phyloP scores from a whole-genome alignment of 495 filamentous ascomycete genomes.

The Neurospora sp. region DNA sequence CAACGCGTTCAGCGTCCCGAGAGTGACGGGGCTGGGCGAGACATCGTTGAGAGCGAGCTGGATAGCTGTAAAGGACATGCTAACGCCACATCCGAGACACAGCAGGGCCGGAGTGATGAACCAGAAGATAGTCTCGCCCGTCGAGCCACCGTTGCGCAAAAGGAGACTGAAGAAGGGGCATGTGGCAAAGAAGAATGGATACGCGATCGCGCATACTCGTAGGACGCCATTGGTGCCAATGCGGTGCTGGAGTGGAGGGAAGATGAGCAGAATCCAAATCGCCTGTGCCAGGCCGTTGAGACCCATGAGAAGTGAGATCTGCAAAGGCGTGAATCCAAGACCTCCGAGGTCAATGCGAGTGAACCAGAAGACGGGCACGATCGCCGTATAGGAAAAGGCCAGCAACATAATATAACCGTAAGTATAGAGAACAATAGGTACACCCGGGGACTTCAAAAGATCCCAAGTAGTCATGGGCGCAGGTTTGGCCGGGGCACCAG shows the following conservation, averaged over 20 bases:
- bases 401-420: conserved; percentile 54
- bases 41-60: conserved; percentile 63
- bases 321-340: conserved; percentile 44
- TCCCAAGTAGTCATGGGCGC: conserved; percentile 37
- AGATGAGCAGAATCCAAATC: conserved; percentile 52
- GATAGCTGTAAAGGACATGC: conserved; percentile 58
- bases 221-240: conserved; percentile 53
- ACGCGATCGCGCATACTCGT: conserved; percentile 39
- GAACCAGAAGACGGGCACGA: conserved; percentile 55
- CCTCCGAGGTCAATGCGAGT: conserved; percentile 47
- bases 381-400: conserved; percentile 54
- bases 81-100: conserved; percentile 46
- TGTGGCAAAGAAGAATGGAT: conserved; percentile 47
- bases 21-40: conserved; percentile 43
- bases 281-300: conserved; percentile 51
- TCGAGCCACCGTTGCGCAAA: conserved; percentile 25
- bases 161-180: conserved; percentile 45
- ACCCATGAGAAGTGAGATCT: conserved; percentile 52
- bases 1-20: conserved; percentile 58
- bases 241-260: conserved; percentile 48
- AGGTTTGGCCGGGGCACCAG: conserved; percentile 12
- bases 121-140: conserved; percentile 42
- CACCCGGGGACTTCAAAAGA: conserved; percentile 51
- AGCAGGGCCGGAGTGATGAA: conserved; percentile 30
- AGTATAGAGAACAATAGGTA: conserved; percentile 49